Evolutionary conservation across 139 green algal species (phyloP).

Genomic region (Trebouxia sp.): DNA sequence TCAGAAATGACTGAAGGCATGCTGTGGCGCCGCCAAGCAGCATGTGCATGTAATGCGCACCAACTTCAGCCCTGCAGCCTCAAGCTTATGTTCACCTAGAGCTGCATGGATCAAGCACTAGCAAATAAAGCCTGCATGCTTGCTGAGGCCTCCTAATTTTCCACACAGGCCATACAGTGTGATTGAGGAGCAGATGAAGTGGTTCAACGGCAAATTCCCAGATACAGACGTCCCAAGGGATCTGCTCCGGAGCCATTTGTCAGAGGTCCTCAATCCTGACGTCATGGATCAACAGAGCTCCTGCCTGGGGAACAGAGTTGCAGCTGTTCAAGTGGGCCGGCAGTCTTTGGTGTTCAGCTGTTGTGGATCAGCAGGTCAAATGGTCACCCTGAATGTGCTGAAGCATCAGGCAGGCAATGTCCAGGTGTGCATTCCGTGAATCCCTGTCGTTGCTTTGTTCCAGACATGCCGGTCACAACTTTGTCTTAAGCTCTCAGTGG

Average conservation of each 20-base stretch:
- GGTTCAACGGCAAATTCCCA: background rate
- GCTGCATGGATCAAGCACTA: no score
- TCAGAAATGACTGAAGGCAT: no score
- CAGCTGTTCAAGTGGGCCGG: background rate
- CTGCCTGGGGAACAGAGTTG: constrained; percentile 4
- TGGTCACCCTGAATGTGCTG: background rate
- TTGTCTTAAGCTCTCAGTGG: no score
- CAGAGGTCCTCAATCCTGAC: background rate
- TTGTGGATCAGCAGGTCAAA: background rate
- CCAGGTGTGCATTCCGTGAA: background rate
- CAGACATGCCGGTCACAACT: no score
- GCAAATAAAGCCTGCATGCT: no score
- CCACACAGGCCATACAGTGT: background rate
- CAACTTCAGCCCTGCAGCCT: no score
- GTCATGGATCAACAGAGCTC: constrained; percentile 13
- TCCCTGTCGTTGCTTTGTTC: background rate
- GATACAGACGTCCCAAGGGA: constrained; percentile 8
- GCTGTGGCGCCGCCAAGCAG: no score
- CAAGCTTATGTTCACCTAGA: background rate
- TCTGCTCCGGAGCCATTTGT: background rate
- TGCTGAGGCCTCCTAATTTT: background rate
- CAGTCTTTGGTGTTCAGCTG: constrained; percentile 2
- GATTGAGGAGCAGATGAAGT: constrained; percentile 7
- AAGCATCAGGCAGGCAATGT: background rate
- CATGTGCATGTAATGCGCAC: no score